Evolutionary conservation across 2,329 filamentous ascomycete species (phyloP).

Genomic region (Alternaria alternata): DNA sequence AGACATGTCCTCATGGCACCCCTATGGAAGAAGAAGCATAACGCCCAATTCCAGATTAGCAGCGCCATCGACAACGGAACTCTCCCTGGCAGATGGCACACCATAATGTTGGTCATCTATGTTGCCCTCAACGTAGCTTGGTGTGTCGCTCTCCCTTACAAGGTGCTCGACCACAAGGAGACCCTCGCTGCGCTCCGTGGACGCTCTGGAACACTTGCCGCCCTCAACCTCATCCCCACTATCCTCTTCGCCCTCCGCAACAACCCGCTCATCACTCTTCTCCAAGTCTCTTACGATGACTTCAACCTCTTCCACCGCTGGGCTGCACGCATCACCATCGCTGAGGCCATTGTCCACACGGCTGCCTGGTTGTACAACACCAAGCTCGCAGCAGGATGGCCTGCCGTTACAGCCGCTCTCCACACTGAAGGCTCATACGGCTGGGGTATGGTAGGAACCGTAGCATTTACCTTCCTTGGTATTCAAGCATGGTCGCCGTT

Average conservation of each 20-base stretch:
- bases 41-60: constrained; percentile 74
- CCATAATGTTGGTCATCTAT: constrained; percentile 72
- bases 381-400: constrained; percentile 66
- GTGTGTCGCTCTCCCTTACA: constrained; percentile 72
- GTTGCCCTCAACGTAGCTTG: constrained; percentile 79
- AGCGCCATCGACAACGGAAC: constrained; percentile 76
- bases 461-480: constrained; percentile 71
- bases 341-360: constrained; percentile 75
- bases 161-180: constrained; percentile 57
- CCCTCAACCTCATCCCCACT: constrained; percentile 91
- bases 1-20: constrained; percentile 74
- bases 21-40: constrained; percentile 77
- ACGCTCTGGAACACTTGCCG: constrained; percentile 81
- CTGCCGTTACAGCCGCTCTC: constrained; percentile 64
- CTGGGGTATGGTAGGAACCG: constrained; percentile 67
- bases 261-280: constrained; percentile 83
- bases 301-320: constrained; percentile 91
- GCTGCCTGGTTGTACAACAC: constrained; percentile 76
- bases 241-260: constrained; percentile 90
- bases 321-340: constrained; percentile 77
- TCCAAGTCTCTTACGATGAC: constrained; percentile 92
- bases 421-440: constrained; percentile 68
- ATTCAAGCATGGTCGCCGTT: constrained; percentile 79
- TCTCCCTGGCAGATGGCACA: constrained; percentile 80
- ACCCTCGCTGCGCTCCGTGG: constrained; percentile 85